These are phyloP conservation scores for Coniochaeta hoffmannii DNA, from an alignment of 2,329 filamentous ascomycete species.

Conservation along the genomic window DNA sequence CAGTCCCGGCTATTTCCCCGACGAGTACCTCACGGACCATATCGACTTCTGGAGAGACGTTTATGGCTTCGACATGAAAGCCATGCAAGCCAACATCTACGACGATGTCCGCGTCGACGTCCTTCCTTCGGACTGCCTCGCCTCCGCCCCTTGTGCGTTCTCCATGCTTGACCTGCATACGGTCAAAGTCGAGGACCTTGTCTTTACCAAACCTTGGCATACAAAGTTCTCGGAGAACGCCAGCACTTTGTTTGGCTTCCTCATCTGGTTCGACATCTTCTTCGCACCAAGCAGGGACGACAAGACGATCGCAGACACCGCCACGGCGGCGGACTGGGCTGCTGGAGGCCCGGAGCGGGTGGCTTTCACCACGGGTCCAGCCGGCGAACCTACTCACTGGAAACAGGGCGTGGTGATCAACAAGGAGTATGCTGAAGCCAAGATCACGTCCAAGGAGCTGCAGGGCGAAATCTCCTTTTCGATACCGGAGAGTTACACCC, in stretches of 20 bases:
- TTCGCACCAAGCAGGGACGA: constrained; percentile 59
- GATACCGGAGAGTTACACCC: constrained; percentile 61
- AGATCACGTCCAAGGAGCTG: constrained; percentile 50
- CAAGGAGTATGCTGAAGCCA: constrained; percentile 39
- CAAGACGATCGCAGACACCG: constrained; percentile 38
- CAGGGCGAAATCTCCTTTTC: constrained; percentile 63
- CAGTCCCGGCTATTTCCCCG: constrained; percentile 36
- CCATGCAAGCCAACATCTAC: constrained; percentile 77
- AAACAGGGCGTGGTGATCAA: constrained; percentile 73
- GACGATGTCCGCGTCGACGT: constrained; percentile 75
- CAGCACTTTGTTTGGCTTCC: constrained; percentile 73
- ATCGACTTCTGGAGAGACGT: constrained; percentile 85
- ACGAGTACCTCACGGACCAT: constrained; percentile 69
- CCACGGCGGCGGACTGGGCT: constrained; percentile 58
- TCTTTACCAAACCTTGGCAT: constrained; percentile 64
- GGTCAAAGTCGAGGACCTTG: constrained; percentile 62
- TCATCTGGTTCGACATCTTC: constrained; percentile 92
- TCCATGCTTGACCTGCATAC: constrained; percentile 70
- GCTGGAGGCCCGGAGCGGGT: constrained; percentile 52
- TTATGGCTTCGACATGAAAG: constrained; percentile 90
- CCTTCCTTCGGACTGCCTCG: constrained; percentile 54
- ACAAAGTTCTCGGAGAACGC: constrained; percentile 54
- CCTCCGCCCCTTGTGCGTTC: constrained; percentile 58
- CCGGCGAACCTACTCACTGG: constrained; percentile 78
- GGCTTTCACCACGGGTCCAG: constrained; percentile 84